phyloP scores from a whole-genome alignment of 1,139 yeast genomes.

The Insectozyma bohioensis region DNA sequence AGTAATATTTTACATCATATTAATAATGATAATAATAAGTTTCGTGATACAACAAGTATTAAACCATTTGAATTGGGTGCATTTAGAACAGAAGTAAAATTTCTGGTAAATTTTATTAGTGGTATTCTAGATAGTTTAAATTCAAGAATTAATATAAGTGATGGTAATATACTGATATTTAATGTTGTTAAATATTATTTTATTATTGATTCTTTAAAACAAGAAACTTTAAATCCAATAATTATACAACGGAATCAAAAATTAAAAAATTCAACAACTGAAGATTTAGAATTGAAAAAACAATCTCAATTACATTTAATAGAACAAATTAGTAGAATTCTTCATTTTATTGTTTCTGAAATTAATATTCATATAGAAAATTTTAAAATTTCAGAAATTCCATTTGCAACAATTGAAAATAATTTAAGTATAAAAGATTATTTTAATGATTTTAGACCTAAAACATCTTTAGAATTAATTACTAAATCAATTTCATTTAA shows the following conservation, averaged over 20 bases:
- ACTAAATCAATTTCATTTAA: conserved; percentile 35
- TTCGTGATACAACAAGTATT: too few relatives aligned
- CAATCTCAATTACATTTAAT: conserved; percentile 5
- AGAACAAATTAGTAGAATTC: conserved; percentile 11
- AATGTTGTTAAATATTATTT: conserved; percentile 16
- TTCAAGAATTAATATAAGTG: conserved; percentile 11
- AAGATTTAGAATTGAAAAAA: not conserved
- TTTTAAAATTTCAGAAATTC: conserved; percentile 31
- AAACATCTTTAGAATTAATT: conserved; percentile 26
- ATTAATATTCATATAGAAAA: conserved; percentile 34
- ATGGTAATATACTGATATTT: conserved; percentile 24
- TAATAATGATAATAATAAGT: conserved; percentile 2
- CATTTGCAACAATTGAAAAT: conserved; percentile 31
- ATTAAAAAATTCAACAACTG: not conserved
- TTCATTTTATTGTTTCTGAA: conserved; percentile 15
- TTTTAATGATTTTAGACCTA: conserved; percentile 23
- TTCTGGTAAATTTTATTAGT: conserved; percentile 19
- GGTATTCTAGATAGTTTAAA: conserved; percentile 19
- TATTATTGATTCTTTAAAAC: conserved; percentile 7
- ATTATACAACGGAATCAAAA: too few relatives aligned
- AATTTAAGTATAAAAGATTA: conserved; percentile 28
- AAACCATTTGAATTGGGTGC: conserved; percentile 19
- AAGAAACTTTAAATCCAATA: too few relatives aligned
- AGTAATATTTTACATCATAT: conserved; percentile 15
- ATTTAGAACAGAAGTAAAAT: conserved; percentile 23